phyloP scores from a whole-genome alignment of 164 flowering plant genomes.

The Sedum album region DNA sequence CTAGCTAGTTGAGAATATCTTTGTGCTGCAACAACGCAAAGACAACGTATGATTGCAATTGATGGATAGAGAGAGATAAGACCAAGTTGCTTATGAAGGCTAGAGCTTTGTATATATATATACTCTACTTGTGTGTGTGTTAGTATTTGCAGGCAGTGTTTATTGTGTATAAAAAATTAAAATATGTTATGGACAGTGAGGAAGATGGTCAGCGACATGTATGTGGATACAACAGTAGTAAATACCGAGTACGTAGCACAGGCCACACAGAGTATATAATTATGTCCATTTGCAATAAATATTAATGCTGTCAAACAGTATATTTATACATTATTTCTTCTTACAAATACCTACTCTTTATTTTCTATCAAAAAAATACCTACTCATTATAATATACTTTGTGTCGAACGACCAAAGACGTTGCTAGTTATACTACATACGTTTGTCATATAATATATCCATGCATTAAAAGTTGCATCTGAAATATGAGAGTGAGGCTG shows the following conservation, averaged over 20 bases:
- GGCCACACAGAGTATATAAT: conserved; percentile 5
- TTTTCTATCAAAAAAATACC: too few species aligned
- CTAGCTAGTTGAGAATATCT: neutral
- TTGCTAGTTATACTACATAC: too few species aligned
- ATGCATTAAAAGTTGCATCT: too few species aligned
- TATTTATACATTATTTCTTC: neutral
- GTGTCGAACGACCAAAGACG: too few species aligned
- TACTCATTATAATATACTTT: neutral
- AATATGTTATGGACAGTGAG: neutral
- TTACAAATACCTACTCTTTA: neutral
- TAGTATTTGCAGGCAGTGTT: neutral
- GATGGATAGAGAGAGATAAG: conserved; percentile 2
- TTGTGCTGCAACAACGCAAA: neutral
- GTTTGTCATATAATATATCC: too few species aligned
- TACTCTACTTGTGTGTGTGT: neutral
- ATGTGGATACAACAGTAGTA: conserved; percentile 2
- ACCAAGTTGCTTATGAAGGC: neutral
- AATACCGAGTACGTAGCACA: conserved; percentile 1
- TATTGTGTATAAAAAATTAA: neutral
- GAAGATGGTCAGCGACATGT: conserved; percentile 7
- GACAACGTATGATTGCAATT: neutral
- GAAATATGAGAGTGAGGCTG: too few species aligned
- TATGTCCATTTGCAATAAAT: neutral
- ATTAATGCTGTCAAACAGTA: neutral
- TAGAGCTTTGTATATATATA: neutral